Evolutionary conservation across 1,139 yeast species (phyloP), one percentile per base, ranked within the genome.

Genomic region (Hyphopichia pseudoburtonii): DNA sequence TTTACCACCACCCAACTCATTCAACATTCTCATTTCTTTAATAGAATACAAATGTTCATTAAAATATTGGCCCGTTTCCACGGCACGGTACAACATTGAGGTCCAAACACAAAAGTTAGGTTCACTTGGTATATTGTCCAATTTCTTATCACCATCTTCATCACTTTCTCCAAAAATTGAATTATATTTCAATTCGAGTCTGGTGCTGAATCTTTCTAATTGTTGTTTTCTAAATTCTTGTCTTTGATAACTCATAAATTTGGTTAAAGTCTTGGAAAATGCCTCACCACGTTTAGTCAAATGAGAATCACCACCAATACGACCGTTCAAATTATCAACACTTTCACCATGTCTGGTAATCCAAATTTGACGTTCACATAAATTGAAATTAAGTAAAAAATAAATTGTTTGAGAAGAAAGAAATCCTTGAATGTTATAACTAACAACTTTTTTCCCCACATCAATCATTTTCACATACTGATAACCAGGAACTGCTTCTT

Each of bases 391-490:
- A 46, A 92, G 71, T 47, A 92, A 66, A 64, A 89, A 92, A 57
- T 87, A 90, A 31, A 90, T 87, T 2, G 96, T 86, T 56, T 92
- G 97, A 1, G 97, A 92, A 0, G 97, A 90, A 39, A 92, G 67
- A 53, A 88, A 92, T 0, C 97, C 97, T 52, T 86, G 88, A 40
- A 90, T 86, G 55, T 89, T 88, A 57, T 83, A 89, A 36, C 96
- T 86, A 31, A 89, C 95, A 30, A 90, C 89, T 57, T 92, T 92
- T 50, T 87, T 82, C 5, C 97, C 97, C 8, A 90, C 97, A 59
- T 92, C 92, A 42, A 92, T 88, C 94, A 92, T 89, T 62, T 92
- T 89, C 44, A 90, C 88, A 52, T 88, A 92, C 55, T 88, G 97
- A 46, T 86, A 78, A 8, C 76, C 76, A 8, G 75, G 76, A 24